Base-by-base conservation (phyloP, 495 filamentous ascomycete genomes). In the Parathielavia appendiculata region DNA sequence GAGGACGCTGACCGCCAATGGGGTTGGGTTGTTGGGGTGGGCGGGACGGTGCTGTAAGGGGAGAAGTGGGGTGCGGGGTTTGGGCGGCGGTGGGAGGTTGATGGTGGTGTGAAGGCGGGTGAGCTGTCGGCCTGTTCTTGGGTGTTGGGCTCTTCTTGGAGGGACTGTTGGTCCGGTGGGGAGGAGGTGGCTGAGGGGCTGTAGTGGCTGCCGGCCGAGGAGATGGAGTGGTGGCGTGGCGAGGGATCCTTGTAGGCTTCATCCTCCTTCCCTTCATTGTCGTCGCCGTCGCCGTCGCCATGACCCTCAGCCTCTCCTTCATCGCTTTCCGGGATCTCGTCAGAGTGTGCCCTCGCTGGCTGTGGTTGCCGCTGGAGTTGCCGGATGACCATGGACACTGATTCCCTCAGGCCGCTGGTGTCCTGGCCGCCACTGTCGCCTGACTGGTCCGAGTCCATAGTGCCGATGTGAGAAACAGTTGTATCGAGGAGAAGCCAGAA, bases 241-340 rank as follows among this genome's bases (percentile, higher is more conserved):
- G 26, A 17, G 49, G 39, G 35, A n/a, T 57, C 35, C 26, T 30
- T 19, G 14, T 38, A 16, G 36, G n/a, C 14, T 35, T 8, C 14
- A 44, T 32, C 10, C 22, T 3, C 6, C 14, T 44, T 23, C 9
- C 34, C 39, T 6, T 52, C 32, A 19, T 38, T 13, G 35, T 23
- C 36, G 5, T 40, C 6, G 16, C 23, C 16, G 5, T 32, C 20
- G 16, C 30, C 43, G 1, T 35, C 22, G 11, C 10, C 51, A 4
- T 22, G 8, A 22, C 36, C 26, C 20, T 50, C 57, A n/a, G 13
- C 22, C 5, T 58, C 55, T 4, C 14, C 60, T 39, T 62, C 49
- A 5, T 54, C 60, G 38, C 60, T 62, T 55, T 62, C 60, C 7
- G 54, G 54, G 34, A 58, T 46, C 17, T 62, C 54, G 14, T 49